phyloP scores from a whole-genome alignment of 495 filamentous ascomycete species.

The Lichenothelia convexa region DNA sequence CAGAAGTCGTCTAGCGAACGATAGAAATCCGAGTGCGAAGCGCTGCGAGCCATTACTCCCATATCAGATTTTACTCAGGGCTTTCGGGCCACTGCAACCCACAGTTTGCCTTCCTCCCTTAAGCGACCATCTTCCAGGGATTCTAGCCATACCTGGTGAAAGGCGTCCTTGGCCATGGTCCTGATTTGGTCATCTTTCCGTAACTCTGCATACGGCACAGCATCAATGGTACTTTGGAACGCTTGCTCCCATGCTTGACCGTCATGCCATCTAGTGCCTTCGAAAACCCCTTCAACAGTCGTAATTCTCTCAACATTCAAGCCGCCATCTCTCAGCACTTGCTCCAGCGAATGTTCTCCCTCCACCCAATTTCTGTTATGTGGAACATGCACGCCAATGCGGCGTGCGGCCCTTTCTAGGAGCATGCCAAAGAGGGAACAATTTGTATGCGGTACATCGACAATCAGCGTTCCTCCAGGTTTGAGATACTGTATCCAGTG shows the following conservation, averaged over 20 bases:
- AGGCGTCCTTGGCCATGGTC: conserved; percentile 4
- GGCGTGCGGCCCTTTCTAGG: conserved; percentile 5
- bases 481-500: conserved; percentile 21
- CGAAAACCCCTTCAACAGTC: background rate
- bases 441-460: conserved; percentile 6
- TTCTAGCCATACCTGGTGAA: conserved; percentile 8
- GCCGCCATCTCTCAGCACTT: background rate
- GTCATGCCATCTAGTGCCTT: background rate
- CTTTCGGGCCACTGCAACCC: too few relatives aligned
- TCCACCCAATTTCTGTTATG: conserved; percentile 4
- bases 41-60: too few relatives aligned
- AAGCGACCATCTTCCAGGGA: conserved; percentile 4
- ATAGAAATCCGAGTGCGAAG: too few relatives aligned
- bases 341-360: background rate
- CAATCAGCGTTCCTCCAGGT: conserved; percentile 17
- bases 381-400: conserved; percentile 4
- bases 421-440: conserved; percentile 4
- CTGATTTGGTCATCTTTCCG: conserved; percentile 2
- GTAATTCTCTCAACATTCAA: conserved; percentile 1
- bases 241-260: conserved; percentile 1
- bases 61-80: too few relatives aligned
- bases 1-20: too few relatives aligned
- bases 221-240: conserved; percentile 1
- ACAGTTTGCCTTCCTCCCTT: too few relatives aligned
- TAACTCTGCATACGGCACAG: background rate